Base-by-base conservation (phyloP, 805 yeast genomes). In the Danielozyma ontarioensis region DNA sequence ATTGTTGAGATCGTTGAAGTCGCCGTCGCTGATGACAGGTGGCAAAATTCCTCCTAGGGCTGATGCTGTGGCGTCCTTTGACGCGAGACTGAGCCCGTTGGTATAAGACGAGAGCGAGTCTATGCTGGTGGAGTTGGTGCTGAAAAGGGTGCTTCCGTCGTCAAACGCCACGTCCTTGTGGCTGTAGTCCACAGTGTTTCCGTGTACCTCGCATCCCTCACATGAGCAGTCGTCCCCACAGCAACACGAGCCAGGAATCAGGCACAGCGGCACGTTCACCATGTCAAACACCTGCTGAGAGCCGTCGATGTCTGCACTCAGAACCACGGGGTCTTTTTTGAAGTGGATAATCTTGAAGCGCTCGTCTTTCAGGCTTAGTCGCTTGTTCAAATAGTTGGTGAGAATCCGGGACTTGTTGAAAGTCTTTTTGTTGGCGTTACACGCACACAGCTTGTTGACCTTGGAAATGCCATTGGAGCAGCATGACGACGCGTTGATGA, bases 221-320 rank as follows among this genome's bases (percentile, higher is more conserved):
- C 72, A 66, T 5, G 48, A 25, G 40, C 72, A 66, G 26, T 51
- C 50, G 11, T 52, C 58, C 21, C 51, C 57, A 44, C 72, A 66
- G 24, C 50, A 40, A 39, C 72, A 66, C 2, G 62, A 40, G 2
- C 64, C 65, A 1, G 59, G 57, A 11, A 59, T 43, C 2, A 66
- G 53, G 39, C 68, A 62, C 15, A 62, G 46, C 11, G 62, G 59
- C 4, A 59, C 53, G 14, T 47, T 45, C 4, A 60, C 51, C 10
- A 58, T 51, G 27, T 53, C 51, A 27, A 39, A 53, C 10, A 46
- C 34, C 32, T 40, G 41, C 13, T 29, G 14, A 18, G 27, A 13
- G 31, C 32, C 32, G 29, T 13, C 23, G 28, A 13, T 32, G 11
- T 7, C 28, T 6, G 28, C 12, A 11, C 4, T 5, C 7, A 5